These are phyloP conservation scores for Lyophyllum atratum DNA, from an alignment of 768 basidiomycete genomes.

Conservation along the genomic window DNA sequence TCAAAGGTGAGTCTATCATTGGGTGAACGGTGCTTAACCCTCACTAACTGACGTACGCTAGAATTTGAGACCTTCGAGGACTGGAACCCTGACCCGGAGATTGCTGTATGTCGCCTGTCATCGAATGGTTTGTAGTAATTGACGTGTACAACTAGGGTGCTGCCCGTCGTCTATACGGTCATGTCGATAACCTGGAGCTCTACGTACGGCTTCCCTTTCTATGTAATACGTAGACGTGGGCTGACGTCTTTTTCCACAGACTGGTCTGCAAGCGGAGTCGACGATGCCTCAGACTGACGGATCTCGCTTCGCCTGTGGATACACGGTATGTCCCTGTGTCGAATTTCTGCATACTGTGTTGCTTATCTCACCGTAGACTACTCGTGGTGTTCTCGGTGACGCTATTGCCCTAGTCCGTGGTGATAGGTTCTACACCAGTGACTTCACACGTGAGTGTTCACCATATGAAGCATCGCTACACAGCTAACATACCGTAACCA, in stretches of 20 bases:
- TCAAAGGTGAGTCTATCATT: slow-evolving; percentile 34
- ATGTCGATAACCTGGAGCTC: slow-evolving; percentile 32
- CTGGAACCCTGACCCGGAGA: slow-evolving; percentile 48
- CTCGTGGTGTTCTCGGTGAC: slow-evolving; percentile 51
- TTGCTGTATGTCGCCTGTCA: slow-evolving; percentile 31
- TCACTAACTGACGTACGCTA: slow-evolving; percentile 10
- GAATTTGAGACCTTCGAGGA: slow-evolving; percentile 48
- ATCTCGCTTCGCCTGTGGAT: slow-evolving; percentile 27
- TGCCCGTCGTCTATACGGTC: slow-evolving; percentile 29
- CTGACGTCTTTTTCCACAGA: slow-evolving; percentile 1
- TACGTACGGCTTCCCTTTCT: slow-evolving; percentile 19
- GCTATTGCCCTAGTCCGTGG: slow-evolving; percentile 53
- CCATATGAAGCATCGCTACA: too few relatives aligned
- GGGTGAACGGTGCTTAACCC: neutral
- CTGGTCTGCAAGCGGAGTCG: slow-evolving; percentile 30
- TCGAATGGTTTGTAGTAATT: neutral
- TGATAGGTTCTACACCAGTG: slow-evolving; percentile 52
- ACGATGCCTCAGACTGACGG: slow-evolving; percentile 30
- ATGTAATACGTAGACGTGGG: neutral
- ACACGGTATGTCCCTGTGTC: slow-evolving; percentile 26
- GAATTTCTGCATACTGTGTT: neutral
- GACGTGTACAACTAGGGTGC: slow-evolving; percentile 8
- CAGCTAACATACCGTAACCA: slow-evolving; percentile 13
- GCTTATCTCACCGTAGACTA: slow-evolving; percentile 29
- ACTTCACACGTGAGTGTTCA: slow-evolving; percentile 46